Percentiles rank a stretch among this genome's conserved stretches.
These are phyloP conservation scores for Septoria petroselini DNA, from an alignment of 2,329 filamentous ascomycete genomes.

Conservation along the genomic window DNA sequence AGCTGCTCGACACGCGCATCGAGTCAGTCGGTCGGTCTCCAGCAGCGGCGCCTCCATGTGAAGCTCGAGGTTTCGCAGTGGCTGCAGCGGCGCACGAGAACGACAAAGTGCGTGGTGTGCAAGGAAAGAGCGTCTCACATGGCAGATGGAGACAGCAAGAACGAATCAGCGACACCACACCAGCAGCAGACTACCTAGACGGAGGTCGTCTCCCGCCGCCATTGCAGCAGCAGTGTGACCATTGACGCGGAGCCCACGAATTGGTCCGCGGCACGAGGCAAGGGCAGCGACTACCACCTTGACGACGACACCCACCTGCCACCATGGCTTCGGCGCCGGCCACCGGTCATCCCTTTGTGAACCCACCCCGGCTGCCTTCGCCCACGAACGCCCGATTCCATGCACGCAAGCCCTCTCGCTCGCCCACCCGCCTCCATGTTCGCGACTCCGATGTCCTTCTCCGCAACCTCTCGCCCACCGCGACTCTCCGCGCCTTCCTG, in stretches of 20 bases:
- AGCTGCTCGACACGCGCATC: too few species aligned
- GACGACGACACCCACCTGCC: neutral
- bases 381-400: conserved; percentile 22
- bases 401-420: conserved; percentile 33
- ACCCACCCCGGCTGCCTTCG: conserved; percentile 31
- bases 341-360: conserved; percentile 30
- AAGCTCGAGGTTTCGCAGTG: too few species aligned
- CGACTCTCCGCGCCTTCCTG: conserved; percentile 61
- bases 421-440: conserved; percentile 29
- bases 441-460: conserved; percentile 48
- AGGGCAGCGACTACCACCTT: neutral
- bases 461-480: conserved; percentile 58
- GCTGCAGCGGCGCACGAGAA: too few species aligned
- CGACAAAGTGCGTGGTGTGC: too few species aligned
- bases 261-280: neutral
- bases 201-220: too few species aligned
- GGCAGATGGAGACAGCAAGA: too few species aligned
- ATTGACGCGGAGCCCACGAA: neutral
- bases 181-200: too few species aligned
- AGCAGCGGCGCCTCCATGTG: too few species aligned
- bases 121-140: too few species aligned
- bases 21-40: too few species aligned
- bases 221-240: conserved; percentile 1
- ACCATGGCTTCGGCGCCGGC: conserved; percentile 2
- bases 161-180: too few species aligned